A percentile compares a stretch with the other conserved stretches of the same genome.
Conservation (phyloP, 2,329 filamentous ascomycete genomes). For the Aaosphaeria pasadenensis region DNA sequence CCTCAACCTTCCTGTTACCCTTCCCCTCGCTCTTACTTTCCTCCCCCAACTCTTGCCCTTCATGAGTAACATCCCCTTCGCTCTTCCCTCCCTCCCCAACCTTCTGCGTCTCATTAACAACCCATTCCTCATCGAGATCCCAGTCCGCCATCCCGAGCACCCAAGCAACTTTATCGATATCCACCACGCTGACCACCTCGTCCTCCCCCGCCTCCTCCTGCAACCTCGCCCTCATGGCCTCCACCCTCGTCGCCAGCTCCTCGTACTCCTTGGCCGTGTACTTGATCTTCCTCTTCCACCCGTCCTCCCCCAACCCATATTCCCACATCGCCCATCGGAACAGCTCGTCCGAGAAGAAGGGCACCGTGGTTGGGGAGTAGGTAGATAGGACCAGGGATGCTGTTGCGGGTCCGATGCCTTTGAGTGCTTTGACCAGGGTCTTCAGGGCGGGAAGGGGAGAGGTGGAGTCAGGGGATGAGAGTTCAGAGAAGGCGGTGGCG, state of each 20-base stretch:
- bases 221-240: background rate
- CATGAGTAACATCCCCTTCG: background rate
- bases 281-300: slow-evolving; percentile 56
- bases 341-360: slow-evolving; percentile 80
- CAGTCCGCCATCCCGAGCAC: slow-evolving; percentile 55
- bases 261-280: slow-evolving; percentile 20
- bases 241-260: background rate
- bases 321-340: slow-evolving; percentile 67
- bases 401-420: slow-evolving; percentile 75
- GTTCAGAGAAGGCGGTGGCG: background rate
- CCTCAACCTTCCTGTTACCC: background rate
- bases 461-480: background rate
- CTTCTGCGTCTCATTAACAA: slow-evolving; percentile 14
- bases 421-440: slow-evolving; percentile 45
- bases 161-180: slow-evolving; percentile 69
- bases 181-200: slow-evolving; percentile 51
- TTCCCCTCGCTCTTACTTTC: background rate
- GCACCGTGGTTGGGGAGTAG: slow-evolving; percentile 55
- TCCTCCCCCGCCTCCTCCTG: slow-evolving; percentile 61
- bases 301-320: slow-evolving; percentile 45
- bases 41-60: background rate
- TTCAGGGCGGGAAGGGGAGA: background rate
- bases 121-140: slow-evolving; percentile 11
- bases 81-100: slow-evolving; percentile 11
- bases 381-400: slow-evolving; percentile 71